Base-by-base conservation (phyloP, 345 rosid genomes). In the Leavenworthia alabamica region DNA sequence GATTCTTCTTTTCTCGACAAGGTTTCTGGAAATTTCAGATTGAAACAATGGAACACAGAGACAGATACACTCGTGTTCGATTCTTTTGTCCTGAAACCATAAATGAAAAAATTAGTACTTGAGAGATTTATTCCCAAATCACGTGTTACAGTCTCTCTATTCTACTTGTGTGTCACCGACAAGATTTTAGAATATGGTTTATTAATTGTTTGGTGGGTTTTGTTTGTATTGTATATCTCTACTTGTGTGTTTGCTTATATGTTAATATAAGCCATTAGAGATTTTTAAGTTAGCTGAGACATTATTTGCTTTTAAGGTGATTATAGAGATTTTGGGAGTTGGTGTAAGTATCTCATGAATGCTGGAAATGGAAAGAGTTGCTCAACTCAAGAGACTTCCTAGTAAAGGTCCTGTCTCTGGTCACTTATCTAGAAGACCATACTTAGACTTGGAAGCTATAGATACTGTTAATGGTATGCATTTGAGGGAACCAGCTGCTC, bases 311-410 rank as follows among this genome's bases (percentile, higher is more conserved):
- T 28, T 63, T 19, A 19, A 64, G 52, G 35, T 53, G 22, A 51
- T 40, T 23, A 35, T 49, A 48, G 42, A 26, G 67, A 61, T 52
- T 52, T 54, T 53, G 42, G 35, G 0, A 32, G 14, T 67, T 72
- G 76, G 83, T 75, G 79, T 80, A 56, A 73, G 74, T 53, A 61
- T 62, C 66, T 55, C 7, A 46, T 44, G 62, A 62, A 67, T 64
- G 56, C 48, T 54, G 32, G 64, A 73, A 14, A 84, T 91, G 95
- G 90, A 91, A 55, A 84, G 82, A 77, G 64, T 74, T 72, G 10
- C 79, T 43, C 88, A 88, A 71, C 68, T 74, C 6, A 84, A 80
- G 78, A 63, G 62, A 56, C 74, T 80, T 64, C 83, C 86, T 71
- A 64, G 78, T 44, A 82, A 80, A 72, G 57, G 73, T 68, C 83